Conservation (phyloP, 805 yeast species). For the Sugiyamaella mastotermitis region DNA sequence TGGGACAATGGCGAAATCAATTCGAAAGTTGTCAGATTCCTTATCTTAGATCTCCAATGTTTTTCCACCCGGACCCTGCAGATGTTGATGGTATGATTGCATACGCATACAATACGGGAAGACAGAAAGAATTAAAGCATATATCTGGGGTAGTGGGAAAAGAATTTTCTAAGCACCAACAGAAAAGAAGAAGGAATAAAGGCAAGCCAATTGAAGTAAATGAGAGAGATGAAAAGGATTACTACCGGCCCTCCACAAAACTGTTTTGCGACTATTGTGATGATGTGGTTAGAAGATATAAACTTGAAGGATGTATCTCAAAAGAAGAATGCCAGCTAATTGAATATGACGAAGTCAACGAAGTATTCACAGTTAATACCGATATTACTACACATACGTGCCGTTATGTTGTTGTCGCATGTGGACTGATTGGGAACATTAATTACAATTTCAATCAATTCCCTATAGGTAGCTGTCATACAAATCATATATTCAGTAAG, state of each 20-base stretch:
- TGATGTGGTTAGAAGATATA: conserved; percentile 32
- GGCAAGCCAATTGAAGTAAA: conserved; percentile 26
- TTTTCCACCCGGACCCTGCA: conserved; percentile 42
- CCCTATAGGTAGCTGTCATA: conserved; percentile 15
- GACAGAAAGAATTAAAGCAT: conserved; percentile 36
- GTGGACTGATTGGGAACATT: conserved; percentile 15
- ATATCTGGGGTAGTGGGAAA: conserved; percentile 39
- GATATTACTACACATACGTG: conserved; percentile 29
- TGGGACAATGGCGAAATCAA: conserved; percentile 42
- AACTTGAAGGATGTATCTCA: conserved; percentile 27
- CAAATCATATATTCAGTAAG: conserved; percentile 11
- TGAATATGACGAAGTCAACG: conserved; percentile 28
- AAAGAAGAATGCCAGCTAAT: conserved; percentile 33
- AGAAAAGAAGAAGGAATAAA: conserved; percentile 21
- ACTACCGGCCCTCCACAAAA: conserved; percentile 38
- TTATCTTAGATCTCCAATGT: conserved; percentile 41
- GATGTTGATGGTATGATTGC: conserved; percentile 40
- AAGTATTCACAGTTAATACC: conserved; percentile 33
- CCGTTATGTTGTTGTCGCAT: conserved; percentile 16
- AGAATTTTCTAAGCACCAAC: conserved; percentile 40
- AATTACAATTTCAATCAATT: conserved; percentile 10
- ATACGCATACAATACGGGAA: conserved; percentile 31
- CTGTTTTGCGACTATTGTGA: conserved; percentile 37
- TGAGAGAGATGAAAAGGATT: conserved; percentile 40
- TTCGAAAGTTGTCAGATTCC: conserved; percentile 39